Base-by-base conservation (phyloP, 169 alveolate species). In the Plasmodium gallinaceum region DNA sequence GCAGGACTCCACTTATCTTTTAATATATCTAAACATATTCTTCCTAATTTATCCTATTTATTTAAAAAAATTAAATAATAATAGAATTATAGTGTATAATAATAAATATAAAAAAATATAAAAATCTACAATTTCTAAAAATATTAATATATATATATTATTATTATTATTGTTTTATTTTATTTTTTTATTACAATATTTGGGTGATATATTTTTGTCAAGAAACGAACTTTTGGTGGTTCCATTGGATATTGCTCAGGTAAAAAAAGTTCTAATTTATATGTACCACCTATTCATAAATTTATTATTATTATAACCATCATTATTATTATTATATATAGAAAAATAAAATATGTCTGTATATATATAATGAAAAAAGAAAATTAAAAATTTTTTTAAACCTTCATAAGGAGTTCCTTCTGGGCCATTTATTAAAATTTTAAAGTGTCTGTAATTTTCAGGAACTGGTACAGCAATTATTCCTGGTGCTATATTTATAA, bases 1-100 rank as follows among this genome's bases (percentile, higher is more conserved):
- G 99, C 99, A 12, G 99, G 99, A 93, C 99, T 97, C 99, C 99
- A 99, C 93, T 99, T 98, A 94, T 98, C 99, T 94, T 98, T 98
- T 91, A 99, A 93, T 64, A 98, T 98, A 93, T 99, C 99, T 83
- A 99, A 94, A 91, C 99, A 99, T 71, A 99, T 99, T 88, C 99
- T 96, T 22, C 99, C 99, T 88, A 98, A 96, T 88, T 97, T 98
- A 93, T 99, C 99, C 95, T 94, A 37, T 12, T 10, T 18, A 39
- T 5, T 16, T 37, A 22, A 71, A 51, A 71, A 22, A 32, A 26
- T 12, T 26, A 16, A 0, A 48, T 9, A 52, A 65, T 66, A 22
- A 24, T 46, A 58, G 18, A 72, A 0, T 32, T 24, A 24, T 18
- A 9, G 4, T 14, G 12, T 8, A 0, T 32, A 26, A 6, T 68